Percentiles rank a stretch among this genome's conserved stretches.
phyloP scores from a whole-genome alignment of 1,284 basidiomycete genomes.

The Marasmius oreades region DNA sequence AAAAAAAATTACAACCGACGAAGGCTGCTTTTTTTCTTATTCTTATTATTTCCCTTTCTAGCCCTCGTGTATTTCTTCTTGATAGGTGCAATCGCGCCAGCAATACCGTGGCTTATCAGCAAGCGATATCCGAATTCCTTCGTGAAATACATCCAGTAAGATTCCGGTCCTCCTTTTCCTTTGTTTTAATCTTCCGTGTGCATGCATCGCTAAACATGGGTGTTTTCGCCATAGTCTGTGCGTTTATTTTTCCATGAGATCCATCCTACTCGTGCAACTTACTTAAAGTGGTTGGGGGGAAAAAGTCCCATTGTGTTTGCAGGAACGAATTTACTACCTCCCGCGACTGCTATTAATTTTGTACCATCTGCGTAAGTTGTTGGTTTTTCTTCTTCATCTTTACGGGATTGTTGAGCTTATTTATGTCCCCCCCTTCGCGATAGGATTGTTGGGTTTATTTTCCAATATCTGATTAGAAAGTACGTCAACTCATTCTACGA shows the following conservation, averaged over 20 bases:
- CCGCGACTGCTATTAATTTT: slow-evolving; percentile 36
- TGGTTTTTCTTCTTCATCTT: too few relatives aligned
- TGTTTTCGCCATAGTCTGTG: slow-evolving; percentile 21
- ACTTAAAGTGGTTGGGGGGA: too few relatives aligned
- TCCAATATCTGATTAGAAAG: slow-evolving; percentile 58
- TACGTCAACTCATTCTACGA: slow-evolving; percentile 9
- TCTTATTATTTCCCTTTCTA: slow-evolving; percentile 6
- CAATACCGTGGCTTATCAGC: slow-evolving; percentile 37
- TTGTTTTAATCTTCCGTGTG: slow-evolving; percentile 14
- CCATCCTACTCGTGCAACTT: too few relatives aligned
- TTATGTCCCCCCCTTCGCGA: too few relatives aligned
- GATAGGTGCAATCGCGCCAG: slow-evolving; percentile 39
- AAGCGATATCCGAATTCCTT: slow-evolving; percentile 41
- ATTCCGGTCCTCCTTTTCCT: slow-evolving; percentile 29
- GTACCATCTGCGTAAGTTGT: slow-evolving; percentile 33
- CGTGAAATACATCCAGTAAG: slow-evolving; percentile 44
- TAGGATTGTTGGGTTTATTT: slow-evolving; percentile 49
- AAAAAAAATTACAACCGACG: neutral
- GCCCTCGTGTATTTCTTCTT: slow-evolving; percentile 46
- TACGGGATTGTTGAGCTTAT: too few relatives aligned
- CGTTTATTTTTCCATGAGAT: neutral
- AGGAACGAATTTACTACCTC: slow-evolving; percentile 36
- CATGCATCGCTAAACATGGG: too few relatives aligned
- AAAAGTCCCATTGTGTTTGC: slow-evolving; percentile 33
- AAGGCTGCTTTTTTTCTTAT: too few relatives aligned